These are phyloP conservation scores for Liriodendron chinense DNA, from an alignment of 164 flowering plant genomes.

Conservation along the genomic window DNA sequence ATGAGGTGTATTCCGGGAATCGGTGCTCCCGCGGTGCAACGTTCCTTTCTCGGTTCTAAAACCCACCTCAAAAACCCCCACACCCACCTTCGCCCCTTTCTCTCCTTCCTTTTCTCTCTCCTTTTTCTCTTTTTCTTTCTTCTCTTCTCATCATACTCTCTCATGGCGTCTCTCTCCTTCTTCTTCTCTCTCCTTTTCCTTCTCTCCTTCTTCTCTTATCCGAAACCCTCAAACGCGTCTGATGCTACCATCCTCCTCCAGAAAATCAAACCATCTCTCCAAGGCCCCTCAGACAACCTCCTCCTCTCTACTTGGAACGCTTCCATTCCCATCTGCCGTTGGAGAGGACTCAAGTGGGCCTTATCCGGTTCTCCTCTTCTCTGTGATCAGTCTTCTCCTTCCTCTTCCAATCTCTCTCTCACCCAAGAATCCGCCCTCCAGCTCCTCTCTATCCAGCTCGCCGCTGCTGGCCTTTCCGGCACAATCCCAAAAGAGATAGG, in stretches of 20 bases:
- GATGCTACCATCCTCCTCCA: constrained; percentile 66
- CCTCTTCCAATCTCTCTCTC: constrained; percentile 50
- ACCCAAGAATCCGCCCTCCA: constrained; percentile 61
- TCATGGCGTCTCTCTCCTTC: constrained; percentile 7
- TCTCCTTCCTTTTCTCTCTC: background rate
- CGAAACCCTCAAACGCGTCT: constrained; percentile 1
- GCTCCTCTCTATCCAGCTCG: constrained; percentile 75
- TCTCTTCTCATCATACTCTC: background rate
- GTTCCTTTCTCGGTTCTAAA: background rate
- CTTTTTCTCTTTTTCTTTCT: background rate
- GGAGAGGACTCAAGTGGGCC: constrained; percentile 89
- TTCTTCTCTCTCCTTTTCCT: background rate
- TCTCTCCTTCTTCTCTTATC: background rate
- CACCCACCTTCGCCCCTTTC: background rate
- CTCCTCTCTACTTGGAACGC: constrained; percentile 80
- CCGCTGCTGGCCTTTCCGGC: constrained; percentile 83
- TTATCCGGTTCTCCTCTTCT: constrained; percentile 56
- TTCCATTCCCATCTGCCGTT: constrained; percentile 79
- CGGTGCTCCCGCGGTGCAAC: background rate
- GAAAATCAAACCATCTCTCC: constrained; percentile 69
- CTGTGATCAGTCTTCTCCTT: constrained; percentile 54
- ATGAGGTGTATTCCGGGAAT: too few relatives aligned
- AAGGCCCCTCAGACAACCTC: constrained; percentile 57
- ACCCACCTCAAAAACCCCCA: background rate
- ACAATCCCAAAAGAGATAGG: constrained; percentile 75